Evolutionary conservation across 2,329 filamentous ascomycete genomes (phyloP), one percentile per base, ranked within the genome.

Genomic region (Laburnicola sp.): DNA sequence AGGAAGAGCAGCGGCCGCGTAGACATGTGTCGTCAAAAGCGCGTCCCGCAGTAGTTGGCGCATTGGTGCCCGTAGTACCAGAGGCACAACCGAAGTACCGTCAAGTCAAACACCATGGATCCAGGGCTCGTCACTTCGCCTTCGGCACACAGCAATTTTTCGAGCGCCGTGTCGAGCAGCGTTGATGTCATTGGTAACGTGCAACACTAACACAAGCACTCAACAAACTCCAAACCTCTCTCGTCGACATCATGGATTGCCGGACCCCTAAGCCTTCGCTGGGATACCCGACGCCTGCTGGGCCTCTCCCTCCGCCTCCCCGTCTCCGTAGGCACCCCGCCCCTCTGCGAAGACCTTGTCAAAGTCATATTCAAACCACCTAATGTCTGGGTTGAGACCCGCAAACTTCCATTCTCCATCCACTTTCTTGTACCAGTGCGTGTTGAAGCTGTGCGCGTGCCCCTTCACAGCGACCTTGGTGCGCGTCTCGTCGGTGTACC

Each of bases 321-420:
- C 43, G 6, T 45, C 76, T 25, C 74, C 74, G 50, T 77, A 68
- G 49, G 70, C 66, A n/a, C 78, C 75, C 32, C 78, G 70, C 8
- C 78, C 78, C 51, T 69, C 67, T n/a, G 71, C 75, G 64, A 80
- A 80, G 44, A 80, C 77, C 74, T 79, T 78, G 65, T 82, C 80
- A 61, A 81, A 79, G 61, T 82, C 79, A 60, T 79, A 79, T 74
- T 82, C 80, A 49, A 69, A 74, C 80, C 80, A 83, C 51, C 80
- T 64, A 56, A 82, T 81, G 45, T 80, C 77, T 7, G 80, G 80
- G 63, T 71, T 70, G 43, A 83, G 63, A 2, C 80, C 80, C 0
- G 80, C 80, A 71, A 82, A 82, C 71, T 82, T 82, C 80, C 80
- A 83, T 56, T 76, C 78, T 1, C 80, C 81, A 28, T 82, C 75